Percentiles rank a stretch among this genome's conserved stretches.
These are phyloP conservation scores for Moesziomyces sp. DNA, from an alignment of 1,284 basidiomycete species.

Conservation along the genomic window DNA sequence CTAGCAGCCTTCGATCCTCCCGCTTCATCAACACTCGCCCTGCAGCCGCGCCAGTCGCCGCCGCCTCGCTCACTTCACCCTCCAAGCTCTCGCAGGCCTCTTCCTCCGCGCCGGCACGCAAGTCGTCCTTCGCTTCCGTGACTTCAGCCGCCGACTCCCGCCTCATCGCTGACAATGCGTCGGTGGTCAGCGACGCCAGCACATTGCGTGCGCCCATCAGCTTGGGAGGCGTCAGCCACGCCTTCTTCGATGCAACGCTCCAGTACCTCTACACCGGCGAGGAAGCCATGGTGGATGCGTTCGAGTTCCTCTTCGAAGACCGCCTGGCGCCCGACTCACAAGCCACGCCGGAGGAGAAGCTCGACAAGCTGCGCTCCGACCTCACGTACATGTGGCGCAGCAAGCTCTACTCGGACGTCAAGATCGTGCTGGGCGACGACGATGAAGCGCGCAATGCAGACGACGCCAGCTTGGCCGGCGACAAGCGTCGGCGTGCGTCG, in stretches of 20 bases:
- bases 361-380: conserved; percentile 79
- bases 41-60: not conserved
- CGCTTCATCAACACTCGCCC: conserved; percentile 20
- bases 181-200: conserved; percentile 40
- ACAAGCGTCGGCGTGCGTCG: not conserved
- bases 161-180: conserved; percentile 12
- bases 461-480: not conserved
- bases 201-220: conserved; percentile 51
- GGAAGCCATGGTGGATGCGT: conserved; percentile 52
- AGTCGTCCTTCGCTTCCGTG: conserved; percentile 37
- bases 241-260: conserved; percentile 57
- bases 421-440: conserved; percentile 50
- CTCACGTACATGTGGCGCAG: conserved; percentile 64
- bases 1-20: conserved; percentile 15
- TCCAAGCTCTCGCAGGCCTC: conserved; percentile 22
- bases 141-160: conserved; percentile 20
- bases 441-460: conserved; percentile 5
- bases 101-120: conserved; percentile 12
- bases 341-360: conserved; percentile 76
- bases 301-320: conserved; percentile 61
- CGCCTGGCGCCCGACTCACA: conserved; percentile 60
- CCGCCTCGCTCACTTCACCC: conserved; percentile 10
- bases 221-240: conserved; percentile 43
- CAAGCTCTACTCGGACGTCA: conserved; percentile 61
- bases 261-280: conserved; percentile 63